Evolutionary conservation across 2,329 filamentous ascomycete species (phyloP).

Genomic region (Xylariaceae sp.): DNA sequence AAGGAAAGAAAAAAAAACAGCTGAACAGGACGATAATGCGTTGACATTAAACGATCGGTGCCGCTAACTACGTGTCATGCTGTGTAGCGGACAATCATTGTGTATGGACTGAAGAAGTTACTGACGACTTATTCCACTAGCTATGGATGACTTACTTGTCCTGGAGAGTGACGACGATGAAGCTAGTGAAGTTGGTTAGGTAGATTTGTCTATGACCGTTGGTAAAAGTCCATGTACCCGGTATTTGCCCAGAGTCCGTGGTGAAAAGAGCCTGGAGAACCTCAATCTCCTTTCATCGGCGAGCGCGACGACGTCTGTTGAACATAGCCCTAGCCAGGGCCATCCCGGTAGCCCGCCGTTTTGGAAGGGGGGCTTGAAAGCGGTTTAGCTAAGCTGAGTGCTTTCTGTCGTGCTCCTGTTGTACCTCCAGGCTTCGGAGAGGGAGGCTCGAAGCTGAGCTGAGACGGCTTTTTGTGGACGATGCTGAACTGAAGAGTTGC

Average conservation of each 20-base stretch:
- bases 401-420: not conserved
- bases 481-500: not conserved
- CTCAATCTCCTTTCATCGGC: slow-evolving; percentile 9
- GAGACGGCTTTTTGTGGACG: slow-evolving; percentile 1
- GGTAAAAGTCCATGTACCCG: not conserved
- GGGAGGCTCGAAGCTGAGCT: not conserved
- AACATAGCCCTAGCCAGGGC: slow-evolving; percentile 2
- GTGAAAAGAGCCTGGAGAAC: not conserved
- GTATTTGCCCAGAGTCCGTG: too few species aligned
- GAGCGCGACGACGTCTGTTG: slow-evolving; percentile 8
- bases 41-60: not conserved
- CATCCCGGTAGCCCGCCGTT: slow-evolving; percentile 12
- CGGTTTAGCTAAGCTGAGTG: slow-evolving; percentile 5
- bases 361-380: slow-evolving; percentile 1
- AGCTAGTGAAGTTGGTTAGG: too few species aligned
- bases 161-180: not conserved
- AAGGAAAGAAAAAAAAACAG: not conserved
- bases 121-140: not conserved
- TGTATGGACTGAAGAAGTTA: not conserved
- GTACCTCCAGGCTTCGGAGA: not conserved
- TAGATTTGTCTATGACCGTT: not conserved
- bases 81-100: not conserved
- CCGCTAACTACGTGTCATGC: not conserved
- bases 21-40: not conserved
- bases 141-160: not conserved